Evolutionary conservation across 768 basidiomycete genomes (phyloP).

Genomic region (Tricholoma hemisulphureum): DNA sequence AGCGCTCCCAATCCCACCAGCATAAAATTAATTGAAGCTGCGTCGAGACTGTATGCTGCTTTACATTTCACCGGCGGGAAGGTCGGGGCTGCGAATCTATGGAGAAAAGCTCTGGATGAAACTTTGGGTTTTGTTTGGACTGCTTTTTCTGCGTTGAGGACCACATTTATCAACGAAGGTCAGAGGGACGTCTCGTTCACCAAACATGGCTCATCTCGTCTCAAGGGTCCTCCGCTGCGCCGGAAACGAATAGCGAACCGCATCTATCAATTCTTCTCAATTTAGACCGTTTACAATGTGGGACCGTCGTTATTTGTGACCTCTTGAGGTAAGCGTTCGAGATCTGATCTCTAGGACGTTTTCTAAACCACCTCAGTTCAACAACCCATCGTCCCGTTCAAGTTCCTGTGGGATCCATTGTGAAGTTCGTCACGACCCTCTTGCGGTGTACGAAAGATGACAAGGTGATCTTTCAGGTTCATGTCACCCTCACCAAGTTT

Average conservation of each 20-base stretch:
- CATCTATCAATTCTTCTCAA: slow-evolving; percentile 51
- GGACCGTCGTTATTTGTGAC: slow-evolving; percentile 47
- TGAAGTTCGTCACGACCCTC: slow-evolving; percentile 51
- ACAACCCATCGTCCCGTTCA: slow-evolving; percentile 59
- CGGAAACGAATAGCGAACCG: slow-evolving; percentile 33
- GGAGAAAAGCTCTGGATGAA: slow-evolving; percentile 76
- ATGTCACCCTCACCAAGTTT: neutral
- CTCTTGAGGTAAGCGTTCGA: slow-evolving; percentile 49
- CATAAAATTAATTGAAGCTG: slow-evolving; percentile 39
- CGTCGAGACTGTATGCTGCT: slow-evolving; percentile 57
- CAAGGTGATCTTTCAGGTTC: slow-evolving; percentile 29
- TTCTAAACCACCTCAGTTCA: slow-evolving; percentile 40
- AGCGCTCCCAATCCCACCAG: slow-evolving; percentile 44
- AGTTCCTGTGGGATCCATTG: slow-evolving; percentile 64
- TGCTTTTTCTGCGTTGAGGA: slow-evolving; percentile 55
- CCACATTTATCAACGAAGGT: slow-evolving; percentile 56
- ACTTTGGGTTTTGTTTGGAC: slow-evolving; percentile 65
- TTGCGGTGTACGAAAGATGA: slow-evolving; percentile 49
- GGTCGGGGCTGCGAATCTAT: slow-evolving; percentile 65
- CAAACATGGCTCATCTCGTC: neutral
- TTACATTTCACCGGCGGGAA: slow-evolving; percentile 78
- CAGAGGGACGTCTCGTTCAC: slow-evolving; percentile 1
- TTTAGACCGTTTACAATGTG: slow-evolving; percentile 59
- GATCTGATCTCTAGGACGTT: neutral
- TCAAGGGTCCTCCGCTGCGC: slow-evolving; percentile 1